A percentile compares a stretch with the other conserved stretches of the same genome.
Conservation (phyloP, 371 early-diverging fungal genomes). For the Basidiobolus heterosporus region DNA sequence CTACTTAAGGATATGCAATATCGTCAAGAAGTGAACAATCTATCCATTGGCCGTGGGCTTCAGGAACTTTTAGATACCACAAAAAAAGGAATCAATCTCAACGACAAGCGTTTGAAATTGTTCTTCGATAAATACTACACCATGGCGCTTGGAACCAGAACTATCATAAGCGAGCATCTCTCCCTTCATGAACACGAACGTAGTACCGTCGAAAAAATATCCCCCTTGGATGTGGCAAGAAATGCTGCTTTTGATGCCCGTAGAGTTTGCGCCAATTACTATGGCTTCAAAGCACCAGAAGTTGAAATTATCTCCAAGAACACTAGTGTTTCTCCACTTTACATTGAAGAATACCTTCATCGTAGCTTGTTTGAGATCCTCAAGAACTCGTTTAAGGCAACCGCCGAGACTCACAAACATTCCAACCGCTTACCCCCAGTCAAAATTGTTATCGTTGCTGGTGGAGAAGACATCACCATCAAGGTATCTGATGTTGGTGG, state of each 20-base stretch:
- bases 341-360: constrained; percentile 42
- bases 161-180: constrained; percentile 43
- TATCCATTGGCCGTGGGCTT: too few species aligned
- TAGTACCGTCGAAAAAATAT: constrained; percentile 35
- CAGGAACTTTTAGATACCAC: too few species aligned
- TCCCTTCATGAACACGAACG: constrained; percentile 30
- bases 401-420: too few species aligned
- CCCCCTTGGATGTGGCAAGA: constrained; percentile 38
- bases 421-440: constrained; percentile 11
- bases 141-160: constrained; percentile 24
- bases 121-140: too few species aligned
- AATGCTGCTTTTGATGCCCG: constrained; percentile 45
- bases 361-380: constrained; percentile 47
- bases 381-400: constrained; percentile 18
- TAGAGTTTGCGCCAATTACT: constrained; percentile 24
- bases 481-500: constrained; percentile 41
- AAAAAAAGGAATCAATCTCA: too few species aligned
- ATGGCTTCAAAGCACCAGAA: constrained; percentile 23
- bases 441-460: constrained; percentile 31
- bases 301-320: constrained; percentile 28
- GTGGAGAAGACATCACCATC: constrained; percentile 39
- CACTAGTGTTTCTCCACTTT: constrained; percentile 27
- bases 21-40: too few species aligned
- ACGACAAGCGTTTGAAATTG: too few species aligned
- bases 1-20: too few species aligned